Evolutionary conservation across 352 stramenopile species (phyloP).

Genomic region (Achlya hypogyna): DNA sequence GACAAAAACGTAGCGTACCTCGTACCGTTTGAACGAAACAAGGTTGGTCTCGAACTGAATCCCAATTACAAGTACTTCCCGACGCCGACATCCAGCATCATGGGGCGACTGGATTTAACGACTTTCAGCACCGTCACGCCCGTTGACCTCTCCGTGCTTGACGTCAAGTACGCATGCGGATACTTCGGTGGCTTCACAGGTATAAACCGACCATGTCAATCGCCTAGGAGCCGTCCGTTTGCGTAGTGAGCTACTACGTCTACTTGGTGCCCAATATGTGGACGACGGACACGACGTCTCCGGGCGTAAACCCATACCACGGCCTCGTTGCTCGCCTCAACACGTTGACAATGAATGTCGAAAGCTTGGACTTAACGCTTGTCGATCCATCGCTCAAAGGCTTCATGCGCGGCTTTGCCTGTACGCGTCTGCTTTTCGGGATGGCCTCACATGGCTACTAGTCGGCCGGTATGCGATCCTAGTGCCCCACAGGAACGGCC

Average conservation of each 20-base stretch:
- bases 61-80: slow-evolving; percentile 64
- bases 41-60: slow-evolving; percentile 38
- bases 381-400: slow-evolving; percentile 44
- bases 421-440: slow-evolving; percentile 26
- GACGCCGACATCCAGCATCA: slow-evolving; percentile 45
- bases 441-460: background rate
- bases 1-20: slow-evolving; percentile 57
- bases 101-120: slow-evolving; percentile 47
- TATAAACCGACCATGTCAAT: background rate
- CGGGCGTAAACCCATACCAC: slow-evolving; percentile 47
- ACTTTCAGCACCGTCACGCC: slow-evolving; percentile 34
- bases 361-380: slow-evolving; percentile 39
- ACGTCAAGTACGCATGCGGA: slow-evolving; percentile 25
- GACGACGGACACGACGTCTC: slow-evolving; percentile 27
- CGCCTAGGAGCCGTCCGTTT: background rate
- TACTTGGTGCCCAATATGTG: slow-evolving; percentile 73
- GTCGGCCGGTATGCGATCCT: slow-evolving; percentile 47
- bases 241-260: slow-evolving; percentile 46
- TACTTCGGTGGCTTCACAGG: slow-evolving; percentile 58
- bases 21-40: slow-evolving; percentile 38
- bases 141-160: slow-evolving; percentile 40
- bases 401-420: slow-evolving; percentile 63
- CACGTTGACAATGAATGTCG: slow-evolving; percentile 50
- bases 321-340: slow-evolving; percentile 51
- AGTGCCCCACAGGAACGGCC: slow-evolving; percentile 36